Evolutionary conservation across 1,284 basidiomycete species (phyloP).

Genomic region (Schizophyllum amplum): DNA sequence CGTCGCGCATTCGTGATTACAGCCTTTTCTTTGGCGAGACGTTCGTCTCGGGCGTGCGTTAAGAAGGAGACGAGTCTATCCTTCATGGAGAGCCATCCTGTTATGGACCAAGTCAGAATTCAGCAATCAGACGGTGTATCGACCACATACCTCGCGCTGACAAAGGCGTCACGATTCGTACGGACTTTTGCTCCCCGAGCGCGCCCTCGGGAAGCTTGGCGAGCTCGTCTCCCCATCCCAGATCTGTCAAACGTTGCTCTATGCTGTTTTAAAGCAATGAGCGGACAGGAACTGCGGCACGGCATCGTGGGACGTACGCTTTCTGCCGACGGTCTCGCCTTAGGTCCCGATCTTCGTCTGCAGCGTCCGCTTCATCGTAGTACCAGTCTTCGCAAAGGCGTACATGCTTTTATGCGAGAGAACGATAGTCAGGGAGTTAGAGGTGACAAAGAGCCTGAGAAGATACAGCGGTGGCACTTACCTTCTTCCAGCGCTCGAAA

Average conservation of each 20-base stretch:
- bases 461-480: too few species aligned
- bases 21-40: too few species aligned
- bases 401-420: too few species aligned
- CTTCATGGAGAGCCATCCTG: too few species aligned
- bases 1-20: too few species aligned
- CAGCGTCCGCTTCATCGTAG: neutral
- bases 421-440: too few species aligned
- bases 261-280: neutral
- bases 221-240: neutral
- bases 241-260: neutral
- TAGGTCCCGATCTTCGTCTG: neutral
- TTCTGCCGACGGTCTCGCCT: neutral
- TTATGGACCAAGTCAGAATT: too few species aligned
- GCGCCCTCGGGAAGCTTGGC: neutral
- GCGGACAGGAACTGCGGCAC: neutral
- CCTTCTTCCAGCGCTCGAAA: too few species aligned
- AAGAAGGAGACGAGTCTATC: too few species aligned
- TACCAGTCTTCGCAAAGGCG: neutral
- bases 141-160: neutral
- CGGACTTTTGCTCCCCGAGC: neutral
- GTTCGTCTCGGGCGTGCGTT: too few species aligned
- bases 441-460: too few species aligned
- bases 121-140: too few species aligned
- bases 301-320: neutral
- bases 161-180: neutral